These are phyloP conservation scores for Tubosaeta sp. DNA, from an alignment of 768 basidiomycete genomes.

Conservation along the genomic window DNA sequence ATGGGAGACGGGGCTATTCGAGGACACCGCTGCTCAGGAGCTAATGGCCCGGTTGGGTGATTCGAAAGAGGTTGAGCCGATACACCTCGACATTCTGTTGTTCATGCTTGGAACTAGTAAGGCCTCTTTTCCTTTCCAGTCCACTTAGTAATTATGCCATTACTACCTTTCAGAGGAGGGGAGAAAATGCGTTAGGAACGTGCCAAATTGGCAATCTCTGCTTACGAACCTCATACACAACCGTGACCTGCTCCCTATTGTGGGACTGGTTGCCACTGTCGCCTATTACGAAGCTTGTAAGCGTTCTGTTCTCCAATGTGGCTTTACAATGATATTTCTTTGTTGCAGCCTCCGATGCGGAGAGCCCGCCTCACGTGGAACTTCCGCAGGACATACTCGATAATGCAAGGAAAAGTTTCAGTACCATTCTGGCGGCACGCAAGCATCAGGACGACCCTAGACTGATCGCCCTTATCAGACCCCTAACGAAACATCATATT, in stretches of 20 bases:
- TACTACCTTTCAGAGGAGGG: no score
- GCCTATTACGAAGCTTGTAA: slow-evolving; percentile 19
- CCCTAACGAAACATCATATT: slow-evolving; percentile 12
- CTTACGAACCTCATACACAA: slow-evolving; percentile 8
- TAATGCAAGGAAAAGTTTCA: slow-evolving; percentile 12
- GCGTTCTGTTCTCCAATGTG: neutral
- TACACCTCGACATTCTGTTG: slow-evolving; percentile 14
- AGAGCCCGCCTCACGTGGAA: neutral
- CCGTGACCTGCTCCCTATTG: slow-evolving; percentile 2
- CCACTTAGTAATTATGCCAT: neutral
- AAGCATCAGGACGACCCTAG: slow-evolving; percentile 14
- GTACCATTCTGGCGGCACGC: neutral
- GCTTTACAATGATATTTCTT: neutral
- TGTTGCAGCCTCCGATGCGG: slow-evolving; percentile 2
- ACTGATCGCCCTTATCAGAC: slow-evolving; percentile 17
- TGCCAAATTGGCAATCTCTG: slow-evolving; percentile 7
- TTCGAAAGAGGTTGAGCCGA: slow-evolving; percentile 9
- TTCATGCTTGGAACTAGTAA: slow-evolving; percentile 20
- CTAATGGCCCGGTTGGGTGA: slow-evolving; percentile 7
- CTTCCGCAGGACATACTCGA: slow-evolving; percentile 1
- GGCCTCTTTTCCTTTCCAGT: neutral
- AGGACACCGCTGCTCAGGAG: slow-evolving; percentile 11
- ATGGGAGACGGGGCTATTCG: slow-evolving; percentile 21
- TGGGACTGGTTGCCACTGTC: slow-evolving; percentile 18
- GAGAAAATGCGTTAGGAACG: slow-evolving; percentile 7